These are phyloP conservation scores for Diplotaxis tenuifolia DNA, from an alignment of 345 rosid genomes.

Conservation along the genomic window DNA sequence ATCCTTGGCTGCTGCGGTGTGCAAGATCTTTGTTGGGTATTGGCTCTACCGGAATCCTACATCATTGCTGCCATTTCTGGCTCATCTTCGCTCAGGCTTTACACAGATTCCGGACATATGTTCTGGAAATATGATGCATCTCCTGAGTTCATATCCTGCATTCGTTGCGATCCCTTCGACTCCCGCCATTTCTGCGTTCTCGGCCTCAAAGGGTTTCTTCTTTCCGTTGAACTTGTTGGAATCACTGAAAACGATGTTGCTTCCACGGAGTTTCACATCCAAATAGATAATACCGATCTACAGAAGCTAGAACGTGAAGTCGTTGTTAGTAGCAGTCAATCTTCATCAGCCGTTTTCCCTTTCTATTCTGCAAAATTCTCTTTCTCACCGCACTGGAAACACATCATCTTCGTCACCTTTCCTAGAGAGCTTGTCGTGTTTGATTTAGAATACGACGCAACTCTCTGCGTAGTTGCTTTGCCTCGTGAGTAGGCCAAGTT, in stretches of 20 bases:
- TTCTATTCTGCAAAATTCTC: neutral
- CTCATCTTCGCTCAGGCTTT: neutral
- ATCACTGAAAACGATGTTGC: neutral
- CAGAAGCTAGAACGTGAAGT: neutral
- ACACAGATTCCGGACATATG: neutral
- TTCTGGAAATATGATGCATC: neutral
- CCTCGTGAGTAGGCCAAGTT: neutral
- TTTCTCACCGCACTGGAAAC: neutral
- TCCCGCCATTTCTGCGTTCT: neutral
- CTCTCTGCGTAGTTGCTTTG: neutral
- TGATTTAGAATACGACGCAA: neutral
- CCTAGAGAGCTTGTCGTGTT: neutral
- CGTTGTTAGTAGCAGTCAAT: neutral
- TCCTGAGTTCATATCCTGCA: neutral
- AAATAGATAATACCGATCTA: neutral
- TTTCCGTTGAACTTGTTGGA: neutral
- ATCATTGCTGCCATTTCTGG: neutral
- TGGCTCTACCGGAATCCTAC: neutral
- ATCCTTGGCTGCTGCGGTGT: neutral
- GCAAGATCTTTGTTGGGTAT: neutral
- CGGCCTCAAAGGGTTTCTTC: neutral
- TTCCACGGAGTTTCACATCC: neutral
- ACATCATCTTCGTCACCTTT: neutral
- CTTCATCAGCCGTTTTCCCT: neutral
- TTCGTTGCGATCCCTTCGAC: neutral